Conservation (phyloP, 805 yeast species). For the Candida namnaoensis region DNA sequence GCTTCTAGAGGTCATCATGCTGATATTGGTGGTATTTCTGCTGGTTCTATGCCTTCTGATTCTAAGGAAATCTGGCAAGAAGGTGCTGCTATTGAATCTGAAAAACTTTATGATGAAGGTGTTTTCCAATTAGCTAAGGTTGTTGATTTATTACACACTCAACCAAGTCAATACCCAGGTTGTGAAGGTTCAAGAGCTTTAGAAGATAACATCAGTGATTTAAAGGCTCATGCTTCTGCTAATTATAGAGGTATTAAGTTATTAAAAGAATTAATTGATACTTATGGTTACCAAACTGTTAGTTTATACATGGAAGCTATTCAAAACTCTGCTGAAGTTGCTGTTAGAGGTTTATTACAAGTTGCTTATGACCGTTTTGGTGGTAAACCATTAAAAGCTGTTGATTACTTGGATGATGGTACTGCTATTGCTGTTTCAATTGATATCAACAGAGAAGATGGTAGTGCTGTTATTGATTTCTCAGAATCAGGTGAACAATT, state of each 20-base stretch:
- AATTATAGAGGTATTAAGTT: constrained; percentile 37
- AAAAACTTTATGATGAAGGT: constrained; percentile 35
- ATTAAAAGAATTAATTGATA: constrained; percentile 27
- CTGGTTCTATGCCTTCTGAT: constrained; percentile 44
- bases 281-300: constrained; percentile 28
- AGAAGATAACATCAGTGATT: constrained; percentile 36
- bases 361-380: constrained; percentile 28
- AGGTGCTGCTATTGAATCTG: constrained; percentile 41
- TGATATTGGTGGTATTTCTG: constrained; percentile 45
- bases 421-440: constrained; percentile 33
- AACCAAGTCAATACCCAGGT: constrained; percentile 38
- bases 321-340: constrained; percentile 31
- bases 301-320: constrained; percentile 32
- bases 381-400: constrained; percentile 23
- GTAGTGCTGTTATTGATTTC: constrained; percentile 37
- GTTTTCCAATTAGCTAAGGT: constrained; percentile 40
- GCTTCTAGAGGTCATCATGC: constrained; percentile 53
- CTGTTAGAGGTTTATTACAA: constrained; percentile 23
- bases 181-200: constrained; percentile 42
- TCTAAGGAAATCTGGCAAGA: constrained; percentile 41
- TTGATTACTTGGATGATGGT: constrained; percentile 44
- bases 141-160: constrained; percentile 29
- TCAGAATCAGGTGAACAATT: constrained; percentile 37
- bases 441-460: constrained; percentile 19
- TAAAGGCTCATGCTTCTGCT: constrained; percentile 37